phyloP scores from a whole-genome alignment of 2,329 filamentous ascomycete species.

The Aspergillus uvarum region DNA sequence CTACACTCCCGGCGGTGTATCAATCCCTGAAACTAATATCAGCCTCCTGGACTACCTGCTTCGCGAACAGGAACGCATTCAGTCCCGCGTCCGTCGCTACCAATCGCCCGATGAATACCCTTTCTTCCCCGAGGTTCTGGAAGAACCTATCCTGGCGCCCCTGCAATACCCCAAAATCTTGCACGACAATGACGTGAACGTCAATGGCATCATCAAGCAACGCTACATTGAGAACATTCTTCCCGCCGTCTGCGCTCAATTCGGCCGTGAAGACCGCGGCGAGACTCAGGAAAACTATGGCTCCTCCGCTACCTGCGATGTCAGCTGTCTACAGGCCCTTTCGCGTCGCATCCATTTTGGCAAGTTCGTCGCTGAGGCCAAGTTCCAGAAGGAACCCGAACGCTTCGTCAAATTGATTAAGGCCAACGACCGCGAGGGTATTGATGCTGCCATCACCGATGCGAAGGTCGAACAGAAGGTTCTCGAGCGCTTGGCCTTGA shows the following conservation, averaged over 20 bases:
- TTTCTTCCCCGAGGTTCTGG: conserved; percentile 83
- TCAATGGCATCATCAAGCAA: conserved; percentile 81
- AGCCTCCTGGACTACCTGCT: conserved; percentile 96
- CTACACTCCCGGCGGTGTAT: conserved; percentile 73
- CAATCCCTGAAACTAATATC: conserved; percentile 69
- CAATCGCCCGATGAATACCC: conserved; percentile 96
- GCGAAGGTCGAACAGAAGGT: conserved; percentile 86
- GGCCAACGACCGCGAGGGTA: conserved; percentile 73
- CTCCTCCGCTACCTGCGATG: conserved; percentile 85
- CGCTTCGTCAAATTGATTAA: conserved; percentile 80
- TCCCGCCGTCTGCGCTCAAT: conserved; percentile 76
- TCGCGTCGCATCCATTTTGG: conserved; percentile 94
- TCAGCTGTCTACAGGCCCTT: conserved; percentile 83
- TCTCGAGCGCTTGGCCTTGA: conserved; percentile 78
- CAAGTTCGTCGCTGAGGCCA: conserved; percentile 96
- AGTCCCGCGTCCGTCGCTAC: conserved; percentile 91
- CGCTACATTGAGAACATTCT: conserved; percentile 83
- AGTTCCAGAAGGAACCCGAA: conserved; percentile 81
- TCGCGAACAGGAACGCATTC: conserved; percentile 81
- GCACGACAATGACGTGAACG: conserved; percentile 83
- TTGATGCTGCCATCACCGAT: conserved; percentile 89
- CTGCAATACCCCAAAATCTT: conserved; percentile 86
- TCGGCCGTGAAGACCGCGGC: conserved; percentile 72
- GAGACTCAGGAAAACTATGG: conserved; percentile 95
- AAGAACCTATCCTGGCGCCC: conserved; percentile 79